A percentile compares a stretch with the other conserved stretches of the same genome.
phyloP scores from a whole-genome alignment of 495 filamentous ascomycete genomes.

The Aspergillus leporis region DNA sequence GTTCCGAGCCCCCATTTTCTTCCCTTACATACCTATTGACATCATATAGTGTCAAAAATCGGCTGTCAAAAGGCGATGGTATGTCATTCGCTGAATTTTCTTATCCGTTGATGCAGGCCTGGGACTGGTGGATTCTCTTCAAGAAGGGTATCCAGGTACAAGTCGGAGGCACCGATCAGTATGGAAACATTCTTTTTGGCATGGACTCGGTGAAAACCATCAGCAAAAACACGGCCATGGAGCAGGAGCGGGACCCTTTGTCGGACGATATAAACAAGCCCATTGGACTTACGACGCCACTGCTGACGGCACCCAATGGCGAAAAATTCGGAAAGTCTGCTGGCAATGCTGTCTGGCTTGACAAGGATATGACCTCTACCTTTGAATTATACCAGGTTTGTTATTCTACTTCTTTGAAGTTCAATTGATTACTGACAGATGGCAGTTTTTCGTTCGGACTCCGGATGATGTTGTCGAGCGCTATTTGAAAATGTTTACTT shows the following conservation, averaged over 20 bases:
- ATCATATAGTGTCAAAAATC: slow-evolving; percentile 69
- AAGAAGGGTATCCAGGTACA: slow-evolving; percentile 69
- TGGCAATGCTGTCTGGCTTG: slow-evolving; percentile 93
- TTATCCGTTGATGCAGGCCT: slow-evolving; percentile 93
- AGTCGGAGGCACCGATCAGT: slow-evolving; percentile 95
- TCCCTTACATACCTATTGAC: neutral
- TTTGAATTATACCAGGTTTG: slow-evolving; percentile 82
- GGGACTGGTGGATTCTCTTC: slow-evolving; percentile 92
- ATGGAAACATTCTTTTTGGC: slow-evolving; percentile 91
- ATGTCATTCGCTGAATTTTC: slow-evolving; percentile 93
- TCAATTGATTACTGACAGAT: slow-evolving; percentile 19
- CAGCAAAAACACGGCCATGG: slow-evolving; percentile 48
- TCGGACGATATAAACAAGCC: slow-evolving; percentile 50
- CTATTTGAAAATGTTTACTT: slow-evolving; percentile 89
- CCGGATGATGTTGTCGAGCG: slow-evolving; percentile 76
- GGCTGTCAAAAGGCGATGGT: slow-evolving; percentile 76
- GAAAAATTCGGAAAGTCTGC: slow-evolving; percentile 95
- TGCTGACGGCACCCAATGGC: slow-evolving; percentile 82
- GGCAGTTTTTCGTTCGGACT: slow-evolving; percentile 80
- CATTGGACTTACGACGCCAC: slow-evolving; percentile 84
- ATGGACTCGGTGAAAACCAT: slow-evolving; percentile 79
- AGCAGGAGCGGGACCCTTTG: slow-evolving; percentile 28
- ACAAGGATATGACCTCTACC: slow-evolving; percentile 70
- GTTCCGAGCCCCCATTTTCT: slow-evolving; percentile 29
- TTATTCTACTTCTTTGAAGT: neutral